phyloP scores from a whole-genome alignment of 768 basidiomycete species.

The Scleroderma citrinum region DNA sequence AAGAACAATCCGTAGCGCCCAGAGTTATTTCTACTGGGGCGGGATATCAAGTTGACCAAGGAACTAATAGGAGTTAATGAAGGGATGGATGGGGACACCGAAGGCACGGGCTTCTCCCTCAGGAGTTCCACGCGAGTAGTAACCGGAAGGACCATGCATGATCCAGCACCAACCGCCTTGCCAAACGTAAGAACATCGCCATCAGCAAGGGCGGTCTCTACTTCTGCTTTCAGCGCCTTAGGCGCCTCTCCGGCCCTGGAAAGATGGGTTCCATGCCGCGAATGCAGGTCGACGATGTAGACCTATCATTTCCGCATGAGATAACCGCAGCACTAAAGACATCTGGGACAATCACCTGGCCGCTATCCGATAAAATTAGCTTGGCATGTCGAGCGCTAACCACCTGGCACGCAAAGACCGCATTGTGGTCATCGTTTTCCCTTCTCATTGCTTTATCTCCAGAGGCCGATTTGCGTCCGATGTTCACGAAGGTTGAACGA shows the following conservation, averaged over 20 bases:
- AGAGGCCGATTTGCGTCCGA: conserved; percentile 61
- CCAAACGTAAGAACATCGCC: conserved; percentile 75
- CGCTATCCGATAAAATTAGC: conserved; percentile 65
- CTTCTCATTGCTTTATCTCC: conserved; percentile 35
- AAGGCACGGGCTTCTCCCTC: conserved; percentile 7
- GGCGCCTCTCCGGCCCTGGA: conserved; percentile 48
- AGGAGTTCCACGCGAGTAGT: conserved; percentile 55
- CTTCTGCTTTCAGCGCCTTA: conserved; percentile 47
- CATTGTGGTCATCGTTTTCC: conserved; percentile 40
- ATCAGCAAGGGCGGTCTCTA: conserved; percentile 51
- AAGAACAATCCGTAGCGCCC: conserved; percentile 60
- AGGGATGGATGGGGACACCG: conserved; percentile 14
- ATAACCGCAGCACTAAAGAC: conserved; percentile 14
- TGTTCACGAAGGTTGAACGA: conserved; percentile 45
- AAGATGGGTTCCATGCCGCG: conserved; percentile 75
- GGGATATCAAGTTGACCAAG: conserved; percentile 24
- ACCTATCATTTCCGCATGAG: conserved; percentile 38
- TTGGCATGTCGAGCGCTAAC: conserved; percentile 77
- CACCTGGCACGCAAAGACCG: conserved; percentile 70
- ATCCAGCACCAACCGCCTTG: conserved; percentile 62
- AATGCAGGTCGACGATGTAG: conserved; percentile 62
- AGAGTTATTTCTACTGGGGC: conserved; percentile 32
- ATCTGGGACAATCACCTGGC: conserved; percentile 45
- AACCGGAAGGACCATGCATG: conserved; percentile 57
- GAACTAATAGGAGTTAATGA: conserved; percentile 14